Evolutionary conservation across 768 basidiomycete genomes (phyloP), one percentile per base, ranked within the genome.

Genomic region (Sarcodon aspratus): DNA sequence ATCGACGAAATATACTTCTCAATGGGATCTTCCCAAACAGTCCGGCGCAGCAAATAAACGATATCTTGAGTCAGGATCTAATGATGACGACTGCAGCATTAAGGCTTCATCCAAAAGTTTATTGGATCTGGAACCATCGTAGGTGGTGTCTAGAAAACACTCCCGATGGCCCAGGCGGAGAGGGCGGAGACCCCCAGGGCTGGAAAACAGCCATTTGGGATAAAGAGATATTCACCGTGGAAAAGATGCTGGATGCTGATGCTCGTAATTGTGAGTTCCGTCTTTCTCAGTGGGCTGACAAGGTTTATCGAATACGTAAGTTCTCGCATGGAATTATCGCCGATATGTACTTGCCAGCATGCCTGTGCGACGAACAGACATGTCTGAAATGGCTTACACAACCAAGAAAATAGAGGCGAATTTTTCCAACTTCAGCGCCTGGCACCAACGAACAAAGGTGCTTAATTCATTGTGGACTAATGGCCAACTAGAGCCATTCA

Each of bases 71-170:
- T 2, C 70, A 76, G 36, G 96, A 99, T 50, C 67, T 99, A 31
- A 66, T 74, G 2, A 75, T 93, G 69, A 97, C 94, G 0, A 88
- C 83, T 61, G 66, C 72, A 4, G 81, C 85, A 6, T 74, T 99
- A 40, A 85, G 87, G 58, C 70, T 75, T 8, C 80, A 94, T 59
- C 96, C 96, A 11, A 99, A 98, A 61, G 83, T 96, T 15, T 99
- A 99, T 62, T 92, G 89, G 84, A 92, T 98, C 56, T 99, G 96
- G 96, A 97, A 93, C 61, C 93, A 99, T 58, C 80, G 96, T 36
- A 72, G 82, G 57, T 98, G 96, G 96, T 94, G 94, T 59, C 76
- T 99, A 1, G 84, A 86, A 61, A 78, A 84, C 48, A 76, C 95
- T 9, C 94, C 95, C 0, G 70, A 74, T 47, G 85, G 82, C 1